Evolutionary conservation across 257 asterid species (phyloP).

Genomic region (Coffea canephora): DNA sequence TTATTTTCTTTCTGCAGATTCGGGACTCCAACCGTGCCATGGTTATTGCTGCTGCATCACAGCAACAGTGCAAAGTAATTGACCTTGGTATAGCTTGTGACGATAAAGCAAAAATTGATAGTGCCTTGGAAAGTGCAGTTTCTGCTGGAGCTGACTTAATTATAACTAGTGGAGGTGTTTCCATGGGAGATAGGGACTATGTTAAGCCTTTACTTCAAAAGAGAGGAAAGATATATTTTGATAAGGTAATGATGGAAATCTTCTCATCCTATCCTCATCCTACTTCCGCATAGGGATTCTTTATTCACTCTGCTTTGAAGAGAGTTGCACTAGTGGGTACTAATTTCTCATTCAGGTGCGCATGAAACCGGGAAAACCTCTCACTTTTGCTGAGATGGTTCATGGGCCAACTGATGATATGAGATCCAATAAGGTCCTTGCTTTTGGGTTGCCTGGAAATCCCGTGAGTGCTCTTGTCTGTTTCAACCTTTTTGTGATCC

Average conservation of each 20-base stretch:
- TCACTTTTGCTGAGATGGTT: constrained; percentile 82
- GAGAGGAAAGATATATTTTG: constrained; percentile 67
- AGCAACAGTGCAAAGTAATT: constrained; percentile 71
- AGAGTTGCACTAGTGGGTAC: constrained; percentile 6
- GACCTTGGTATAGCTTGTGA: constrained; percentile 91
- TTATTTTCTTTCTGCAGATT: constrained; percentile 48
- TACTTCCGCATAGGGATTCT: neutral
- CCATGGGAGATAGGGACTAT: constrained; percentile 98
- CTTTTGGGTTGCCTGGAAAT: constrained; percentile 97
- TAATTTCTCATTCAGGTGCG: constrained; percentile 53
- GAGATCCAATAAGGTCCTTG: constrained; percentile 60
- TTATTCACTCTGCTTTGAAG: constrained; percentile 5
- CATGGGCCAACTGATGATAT: constrained; percentile 36
- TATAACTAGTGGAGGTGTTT: constrained; percentile 94
- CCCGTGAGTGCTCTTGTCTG: constrained; percentile 96
- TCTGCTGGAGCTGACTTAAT: constrained; percentile 73
- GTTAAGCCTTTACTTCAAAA: constrained; percentile 85
- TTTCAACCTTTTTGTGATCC: constrained; percentile 89
- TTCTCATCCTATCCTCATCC: neutral
- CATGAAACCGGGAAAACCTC: constrained; percentile 97
- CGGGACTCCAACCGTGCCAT: constrained; percentile 97
- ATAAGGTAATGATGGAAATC: constrained; percentile 59
- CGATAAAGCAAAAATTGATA: constrained; percentile 64
- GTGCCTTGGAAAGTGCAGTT: constrained; percentile 57
- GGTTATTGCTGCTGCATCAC: constrained; percentile 73